phyloP scores from a whole-genome alignment of 192 early-diverging fungal genomes.

The Backusella macrospora region DNA sequence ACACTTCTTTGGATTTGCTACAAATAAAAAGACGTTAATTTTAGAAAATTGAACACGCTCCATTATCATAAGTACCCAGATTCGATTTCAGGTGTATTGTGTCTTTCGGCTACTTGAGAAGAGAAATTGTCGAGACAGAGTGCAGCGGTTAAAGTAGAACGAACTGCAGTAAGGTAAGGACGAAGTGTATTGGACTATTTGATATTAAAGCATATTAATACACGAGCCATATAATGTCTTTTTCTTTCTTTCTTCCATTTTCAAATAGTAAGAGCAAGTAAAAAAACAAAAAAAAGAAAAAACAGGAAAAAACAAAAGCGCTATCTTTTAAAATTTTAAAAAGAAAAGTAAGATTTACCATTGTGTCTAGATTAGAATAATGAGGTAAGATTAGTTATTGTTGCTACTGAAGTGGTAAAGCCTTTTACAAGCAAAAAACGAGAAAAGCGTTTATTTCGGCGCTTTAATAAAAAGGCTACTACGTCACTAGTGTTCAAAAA shows the following conservation, averaged over 20 bases:
- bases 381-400: neutral
- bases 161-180: slow-evolving; percentile 93
- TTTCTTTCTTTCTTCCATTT: no score
- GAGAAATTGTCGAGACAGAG: slow-evolving; percentile 97
- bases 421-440: neutral
- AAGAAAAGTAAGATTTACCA: neutral
- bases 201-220: slow-evolving; percentile 11
- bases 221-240: neutral
- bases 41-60: no score
- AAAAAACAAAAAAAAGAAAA: neutral
- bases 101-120: slow-evolving; percentile 95
- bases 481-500: neutral
- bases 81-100: slow-evolving; percentile 99
- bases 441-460: neutral
- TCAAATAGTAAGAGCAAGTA: no score
- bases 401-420: neutral
- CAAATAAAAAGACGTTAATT: neutral
- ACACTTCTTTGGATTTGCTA: slow-evolving; percentile 61
- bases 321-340: neutral
- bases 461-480: neutral
- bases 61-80: slow-evolving; percentile 58
- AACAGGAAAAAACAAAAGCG: neutral
- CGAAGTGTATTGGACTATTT: slow-evolving; percentile 94
- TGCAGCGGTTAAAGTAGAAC: slow-evolving; percentile 90
- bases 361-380: slow-evolving; percentile 12